Conservation (phyloP, 129 eudicot genomes). For the sunflower (Helianthus annuus) region HanXRQr2.0-SUNRISE NC_035445.2:42035453-42035952, state of each 20-base stretch:
- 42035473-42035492: not conserved
- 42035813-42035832: no score
- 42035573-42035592: slow-evolving; percentile 32
- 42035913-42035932: no score
- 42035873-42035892: no score
- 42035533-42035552: slow-evolving; percentile 26
- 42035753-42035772: slow-evolving; percentile 50
- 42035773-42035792: not conserved
- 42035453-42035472: not conserved
- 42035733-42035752: slow-evolving; percentile 42
- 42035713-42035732: slow-evolving; percentile 46
- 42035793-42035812: no score
- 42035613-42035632: slow-evolving; percentile 36
- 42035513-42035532: slow-evolving; percentile 5
- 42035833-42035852: no score
- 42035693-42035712: slow-evolving; percentile 31
- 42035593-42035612: slow-evolving; percentile 18
- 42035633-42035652: slow-evolving; percentile 50
- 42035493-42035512: not conserved
- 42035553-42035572: slow-evolving; percentile 16
- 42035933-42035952: slow-evolving; percentile 31
- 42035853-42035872: no score
- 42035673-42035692: slow-evolving; percentile 23
- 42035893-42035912: no score
- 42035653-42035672: slow-evolving; percentile 32